These are phyloP conservation scores for Millerozyma acaciae DNA, from an alignment of 805 yeast species.

Conservation along the genomic window DNA sequence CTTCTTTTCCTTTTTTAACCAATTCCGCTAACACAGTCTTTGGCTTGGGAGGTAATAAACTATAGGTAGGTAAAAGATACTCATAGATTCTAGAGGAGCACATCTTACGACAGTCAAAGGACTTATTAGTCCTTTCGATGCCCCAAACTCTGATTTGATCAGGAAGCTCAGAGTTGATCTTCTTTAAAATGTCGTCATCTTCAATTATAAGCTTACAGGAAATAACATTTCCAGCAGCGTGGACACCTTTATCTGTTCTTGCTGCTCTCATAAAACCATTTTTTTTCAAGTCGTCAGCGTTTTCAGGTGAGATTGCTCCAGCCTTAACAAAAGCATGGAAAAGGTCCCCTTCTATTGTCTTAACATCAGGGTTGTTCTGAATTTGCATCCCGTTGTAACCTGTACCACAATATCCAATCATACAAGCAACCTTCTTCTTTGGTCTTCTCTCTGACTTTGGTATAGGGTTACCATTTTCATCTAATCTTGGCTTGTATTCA, in stretches of 20 bases:
- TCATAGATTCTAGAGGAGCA: conserved; percentile 96
- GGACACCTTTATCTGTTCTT: conserved; percentile 93
- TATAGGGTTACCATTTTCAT: conserved; percentile 60
- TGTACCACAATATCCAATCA: conserved; percentile 93
- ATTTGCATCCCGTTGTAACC: conserved; percentile 97
- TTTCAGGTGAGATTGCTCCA: conserved; percentile 84
- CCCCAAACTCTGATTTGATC: conserved; percentile 93
- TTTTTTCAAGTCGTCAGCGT: conserved; percentile 84
- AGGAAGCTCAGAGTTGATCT: conserved; percentile 74
- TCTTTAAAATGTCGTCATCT: conserved; percentile 67
- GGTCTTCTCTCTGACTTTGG: conserved; percentile 65
- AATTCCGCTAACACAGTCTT: conserved; percentile 59
- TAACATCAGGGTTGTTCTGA: conserved; percentile 69
- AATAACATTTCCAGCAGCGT: conserved; percentile 92
- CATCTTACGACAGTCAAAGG: conserved; percentile 92
- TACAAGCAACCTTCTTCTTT: conserved; percentile 82
- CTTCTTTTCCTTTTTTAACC: conserved; percentile 48
- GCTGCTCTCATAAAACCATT: conserved; percentile 85
- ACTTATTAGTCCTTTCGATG: conserved; percentile 77
- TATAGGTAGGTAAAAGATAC: conserved; percentile 86
- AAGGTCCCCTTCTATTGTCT: conserved; percentile 87
- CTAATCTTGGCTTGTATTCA: conserved; percentile 44
- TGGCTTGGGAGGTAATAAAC: conserved; percentile 89
- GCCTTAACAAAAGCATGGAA: conserved; percentile 80
- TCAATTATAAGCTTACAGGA: conserved; percentile 81